Evolutionary conservation across 2,329 filamentous ascomycete genomes (phyloP).

Genomic region (Spiromastix sp.): DNA sequence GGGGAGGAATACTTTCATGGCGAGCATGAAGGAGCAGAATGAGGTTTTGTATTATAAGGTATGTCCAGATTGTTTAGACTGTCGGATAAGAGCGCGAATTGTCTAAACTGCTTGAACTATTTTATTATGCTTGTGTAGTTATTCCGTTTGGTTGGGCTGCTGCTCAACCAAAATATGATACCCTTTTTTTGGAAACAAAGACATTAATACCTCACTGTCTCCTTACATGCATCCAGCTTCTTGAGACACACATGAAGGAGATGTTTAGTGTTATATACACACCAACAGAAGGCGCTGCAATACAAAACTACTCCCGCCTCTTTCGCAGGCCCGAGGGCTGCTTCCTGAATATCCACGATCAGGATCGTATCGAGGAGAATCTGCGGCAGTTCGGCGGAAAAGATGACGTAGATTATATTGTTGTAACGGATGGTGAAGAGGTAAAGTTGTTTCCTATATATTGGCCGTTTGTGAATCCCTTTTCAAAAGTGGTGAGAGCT

Average conservation of each 20-base stretch:
- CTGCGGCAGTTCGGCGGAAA: constrained; percentile 57
- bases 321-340: constrained; percentile 73
- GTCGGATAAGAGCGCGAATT: no score
- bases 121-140: no score
- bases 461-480: not conserved
- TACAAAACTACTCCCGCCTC: constrained; percentile 68
- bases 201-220: no score
- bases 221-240: constrained; percentile 48
- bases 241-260: constrained; percentile 68
- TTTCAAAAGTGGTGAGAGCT: no score
- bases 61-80: constrained; percentile 13
- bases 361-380: constrained; percentile 54
- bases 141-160: no score
- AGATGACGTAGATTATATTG: constrained; percentile 79
- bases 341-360: constrained; percentile 64
- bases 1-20: constrained; percentile 81
- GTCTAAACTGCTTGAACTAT: no score
- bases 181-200: no score
- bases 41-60: constrained; percentile 71
- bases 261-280: constrained; percentile 92
- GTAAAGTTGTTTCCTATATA: constrained; percentile 12
- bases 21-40: constrained; percentile 76
- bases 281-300: constrained; percentile 80
- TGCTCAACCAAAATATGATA: no score
- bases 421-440: constrained; percentile 62